Evolutionary conservation across 2,329 filamentous ascomycete genomes (phyloP), one percentile per base, ranked within the genome.

Genomic region (Penicillium sclerotiorum): DNA sequence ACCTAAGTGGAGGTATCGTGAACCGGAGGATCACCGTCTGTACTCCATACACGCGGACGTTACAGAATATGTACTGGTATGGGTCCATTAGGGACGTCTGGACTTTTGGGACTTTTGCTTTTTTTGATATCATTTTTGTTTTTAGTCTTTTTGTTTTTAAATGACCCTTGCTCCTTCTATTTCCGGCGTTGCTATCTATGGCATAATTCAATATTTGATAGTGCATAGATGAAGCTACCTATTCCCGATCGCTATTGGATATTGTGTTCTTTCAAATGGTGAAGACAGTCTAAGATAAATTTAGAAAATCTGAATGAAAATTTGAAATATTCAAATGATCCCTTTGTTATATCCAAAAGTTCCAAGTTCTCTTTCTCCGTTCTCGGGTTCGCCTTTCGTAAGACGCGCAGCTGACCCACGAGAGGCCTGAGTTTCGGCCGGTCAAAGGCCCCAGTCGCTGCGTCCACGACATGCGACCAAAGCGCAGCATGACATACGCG

Each of bases 341-440:
- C n/a, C n/a, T n/a, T n/a, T n/a, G n/a, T n/a, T n/a, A n/a, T n/a
- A n/a, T n/a, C n/a, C n/a, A n/a, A n/a, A n/a, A n/a, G n/a, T n/a
- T n/a, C n/a, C n/a, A n/a, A n/a, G n/a, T n/a, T n/a, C n/a, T n/a
- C n/a, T n/a, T n/a, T n/a, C n/a, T n/a, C n/a, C n/a, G n/a, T n/a
- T n/a, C n/a, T n/a, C n/a, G n/a, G n/a, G n/a, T n/a, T n/a, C n/a
- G 22, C 17, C 8, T 38, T 9, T 13, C 15, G 21, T 38, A 36
- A n/a, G n/a, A n/a, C 18, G 13, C 42, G 32, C 25, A 50, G 36
- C 32, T 45, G 50, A 47, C 28, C 15, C 30, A 45, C 36, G 42
- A 41, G 48, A 52, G 50, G 50, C 30, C 50, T 49, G 44, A 48
- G 51, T 54, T 49, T 33, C 43, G 51, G 44, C 33, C 33, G 33